A percentile compares a stretch with the other conserved stretches of the same genome.
Evolutionary conservation across 225 moss, liverwort and hornwort genomes (phyloP).

Genomic region (Pseudisothecium myosuroides): DNA sequence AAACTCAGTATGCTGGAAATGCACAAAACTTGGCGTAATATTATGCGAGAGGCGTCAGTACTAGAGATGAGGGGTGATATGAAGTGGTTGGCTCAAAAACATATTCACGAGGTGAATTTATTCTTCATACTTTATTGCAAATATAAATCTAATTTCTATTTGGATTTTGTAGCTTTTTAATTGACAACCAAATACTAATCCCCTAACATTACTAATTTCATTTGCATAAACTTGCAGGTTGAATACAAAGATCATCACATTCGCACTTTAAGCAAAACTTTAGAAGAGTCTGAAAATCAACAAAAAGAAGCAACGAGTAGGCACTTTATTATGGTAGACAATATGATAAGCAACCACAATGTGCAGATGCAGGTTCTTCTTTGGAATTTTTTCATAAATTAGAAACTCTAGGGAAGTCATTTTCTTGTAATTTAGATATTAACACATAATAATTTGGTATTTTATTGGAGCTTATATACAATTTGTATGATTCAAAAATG

Average conservation of each 20-base stretch:
- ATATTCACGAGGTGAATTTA: slow-evolving; percentile 13
- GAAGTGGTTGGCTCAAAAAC: slow-evolving; percentile 22
- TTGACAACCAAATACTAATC: neutral
- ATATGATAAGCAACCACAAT: slow-evolving; percentile 33
- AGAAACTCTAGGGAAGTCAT: neutral
- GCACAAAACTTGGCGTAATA: slow-evolving; percentile 44
- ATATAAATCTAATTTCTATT: neutral
- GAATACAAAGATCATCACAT: slow-evolving; percentile 24
- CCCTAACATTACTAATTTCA: neutral
- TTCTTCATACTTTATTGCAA: neutral
- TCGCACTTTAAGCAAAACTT: neutral
- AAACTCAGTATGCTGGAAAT: slow-evolving; percentile 37
- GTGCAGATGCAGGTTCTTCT: slow-evolving; percentile 30
- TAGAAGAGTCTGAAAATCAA: slow-evolving; percentile 39
- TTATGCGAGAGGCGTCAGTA: slow-evolving; percentile 28
- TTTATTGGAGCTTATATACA: no score
- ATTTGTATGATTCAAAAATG: no score
- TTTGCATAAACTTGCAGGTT: neutral
- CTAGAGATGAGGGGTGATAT: slow-evolving; percentile 22
- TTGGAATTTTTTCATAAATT: neutral
- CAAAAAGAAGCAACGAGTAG: slow-evolving; percentile 23
- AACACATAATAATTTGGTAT: accelerated
- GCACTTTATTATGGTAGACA: slow-evolving; percentile 46
- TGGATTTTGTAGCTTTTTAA: neutral
- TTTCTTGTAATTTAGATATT: neutral